Conservation (phyloP, 148 eudicot genomes). For the Limonium bicolor region DNA sequence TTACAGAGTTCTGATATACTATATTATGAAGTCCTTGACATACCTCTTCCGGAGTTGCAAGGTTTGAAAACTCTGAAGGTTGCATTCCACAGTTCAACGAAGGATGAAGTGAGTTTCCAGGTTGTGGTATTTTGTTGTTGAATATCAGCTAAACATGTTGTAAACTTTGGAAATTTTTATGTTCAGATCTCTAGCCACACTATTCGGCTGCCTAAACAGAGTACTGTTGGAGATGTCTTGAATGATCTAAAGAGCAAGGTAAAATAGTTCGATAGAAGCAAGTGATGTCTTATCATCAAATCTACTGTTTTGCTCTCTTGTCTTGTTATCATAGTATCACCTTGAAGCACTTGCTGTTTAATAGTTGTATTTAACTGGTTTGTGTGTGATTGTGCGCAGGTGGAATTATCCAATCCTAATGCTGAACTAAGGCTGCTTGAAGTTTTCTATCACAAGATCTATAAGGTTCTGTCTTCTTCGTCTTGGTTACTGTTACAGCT, state of each 20-base stretch:
- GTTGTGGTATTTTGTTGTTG: not conserved
- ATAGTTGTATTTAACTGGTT: not conserved
- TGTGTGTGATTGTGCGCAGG: slow-evolving; percentile 15
- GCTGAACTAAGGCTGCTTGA: slow-evolving; percentile 35
- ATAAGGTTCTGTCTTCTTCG: slow-evolving; percentile 15
- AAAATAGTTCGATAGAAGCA: not conserved
- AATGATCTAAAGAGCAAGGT: slow-evolving; percentile 63
- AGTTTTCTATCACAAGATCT: slow-evolving; percentile 41
- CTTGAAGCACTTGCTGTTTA: not conserved
- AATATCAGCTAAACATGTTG: not conserved
- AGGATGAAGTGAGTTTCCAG: slow-evolving; percentile 48
- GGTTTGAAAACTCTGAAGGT: slow-evolving; percentile 71
- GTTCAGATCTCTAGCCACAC: slow-evolving; percentile 43
- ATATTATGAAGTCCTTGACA: slow-evolving; percentile 79
- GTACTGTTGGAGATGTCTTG: slow-evolving; percentile 79
- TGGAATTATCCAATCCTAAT: slow-evolving; percentile 52
- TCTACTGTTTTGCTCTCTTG: not conserved
- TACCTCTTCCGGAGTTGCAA: slow-evolving; percentile 78
- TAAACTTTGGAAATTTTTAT: slow-evolving; percentile 2
- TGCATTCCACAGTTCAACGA: slow-evolving; percentile 62
- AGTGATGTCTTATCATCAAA: not conserved
- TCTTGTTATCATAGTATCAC: not conserved
- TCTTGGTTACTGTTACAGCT: not conserved
- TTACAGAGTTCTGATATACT: slow-evolving; percentile 63
- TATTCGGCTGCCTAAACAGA: slow-evolving; percentile 64